phyloP scores from a whole-genome alignment of 768 basidiomycete genomes.

The Phylloporus arenicola region DNA sequence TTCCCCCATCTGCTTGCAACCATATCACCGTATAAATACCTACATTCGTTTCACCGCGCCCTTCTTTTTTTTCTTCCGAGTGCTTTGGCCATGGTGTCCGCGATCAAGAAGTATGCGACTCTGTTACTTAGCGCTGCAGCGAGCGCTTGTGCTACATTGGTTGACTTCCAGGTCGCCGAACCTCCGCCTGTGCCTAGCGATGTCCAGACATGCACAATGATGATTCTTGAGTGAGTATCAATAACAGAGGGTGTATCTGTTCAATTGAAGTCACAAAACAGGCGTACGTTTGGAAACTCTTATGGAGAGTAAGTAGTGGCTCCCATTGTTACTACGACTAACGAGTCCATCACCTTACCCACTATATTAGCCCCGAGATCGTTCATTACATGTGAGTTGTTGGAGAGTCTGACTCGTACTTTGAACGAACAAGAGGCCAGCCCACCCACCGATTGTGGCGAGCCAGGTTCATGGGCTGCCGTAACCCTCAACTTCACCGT shows the following conservation, averaged over 20 bases:
- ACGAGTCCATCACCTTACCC: not conserved
- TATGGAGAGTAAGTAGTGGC: slow-evolving; percentile 50
- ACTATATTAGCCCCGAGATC: slow-evolving; percentile 48
- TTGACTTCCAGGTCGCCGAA: slow-evolving; percentile 68
- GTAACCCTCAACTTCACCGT: slow-evolving; percentile 74
- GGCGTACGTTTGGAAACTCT: slow-evolving; percentile 69
- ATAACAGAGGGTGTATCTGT: not conserved
- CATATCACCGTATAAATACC: slow-evolving; percentile 6
- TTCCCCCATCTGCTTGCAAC: not conserved
- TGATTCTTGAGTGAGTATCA: slow-evolving; percentile 53
- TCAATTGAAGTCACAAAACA: slow-evolving; percentile 19
- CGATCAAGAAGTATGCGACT: slow-evolving; percentile 5
- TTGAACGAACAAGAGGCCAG: slow-evolving; percentile 30
- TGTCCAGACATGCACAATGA: slow-evolving; percentile 56
- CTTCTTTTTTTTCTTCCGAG: slow-evolving; percentile 3
- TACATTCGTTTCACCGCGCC: not conserved
- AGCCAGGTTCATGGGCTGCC: slow-evolving; percentile 66
- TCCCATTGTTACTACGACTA: not conserved
- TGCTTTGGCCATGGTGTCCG: slow-evolving; percentile 18
- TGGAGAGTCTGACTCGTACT: not conserved
- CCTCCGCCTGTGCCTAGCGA: slow-evolving; percentile 63
- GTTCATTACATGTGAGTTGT: slow-evolving; percentile 52
- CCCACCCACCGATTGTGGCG: slow-evolving; percentile 68
- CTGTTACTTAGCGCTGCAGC: slow-evolving; percentile 10
- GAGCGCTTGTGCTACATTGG: slow-evolving; percentile 24